phyloP scores from a whole-genome alignment of 2,329 filamentous ascomycete genomes.

The Knufia petricola region DNA sequence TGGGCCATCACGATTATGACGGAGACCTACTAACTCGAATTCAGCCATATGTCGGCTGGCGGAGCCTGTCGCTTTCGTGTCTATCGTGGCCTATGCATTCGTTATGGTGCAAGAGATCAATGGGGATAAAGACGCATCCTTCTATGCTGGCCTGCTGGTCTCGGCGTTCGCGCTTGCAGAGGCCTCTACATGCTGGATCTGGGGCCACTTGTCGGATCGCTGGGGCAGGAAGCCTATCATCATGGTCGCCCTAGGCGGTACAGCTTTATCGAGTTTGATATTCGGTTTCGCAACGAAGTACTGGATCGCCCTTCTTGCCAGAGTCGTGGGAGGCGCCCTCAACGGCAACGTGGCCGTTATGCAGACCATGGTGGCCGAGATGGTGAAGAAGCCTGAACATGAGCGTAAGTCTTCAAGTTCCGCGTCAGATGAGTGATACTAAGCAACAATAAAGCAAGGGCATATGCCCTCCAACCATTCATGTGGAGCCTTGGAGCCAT shows the following conservation, averaged over 20 bases:
- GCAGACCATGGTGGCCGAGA: constrained; percentile 64
- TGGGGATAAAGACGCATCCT: constrained; percentile 25
- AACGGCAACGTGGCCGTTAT: constrained; percentile 68
- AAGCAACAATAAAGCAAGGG: constrained; percentile 10
- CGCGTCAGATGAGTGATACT: neutral
- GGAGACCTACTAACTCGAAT: too few species aligned
- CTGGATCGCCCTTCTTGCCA: constrained; percentile 36
- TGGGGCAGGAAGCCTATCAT: constrained; percentile 31
- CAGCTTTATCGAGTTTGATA: constrained; percentile 34
- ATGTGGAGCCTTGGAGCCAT: constrained; percentile 20
- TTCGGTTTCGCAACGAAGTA: constrained; percentile 35
- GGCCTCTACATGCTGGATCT: constrained; percentile 35
- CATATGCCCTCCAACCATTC: constrained; percentile 19
- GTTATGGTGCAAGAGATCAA: constrained; percentile 35
- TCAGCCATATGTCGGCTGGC: constrained; percentile 39
- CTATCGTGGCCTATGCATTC: constrained; percentile 37
- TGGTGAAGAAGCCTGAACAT: constrained; percentile 50
- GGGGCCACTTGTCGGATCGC: constrained; percentile 35
- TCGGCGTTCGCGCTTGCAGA: constrained; percentile 38
- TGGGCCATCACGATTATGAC: too few species aligned
- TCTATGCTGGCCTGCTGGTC: constrained; percentile 26
- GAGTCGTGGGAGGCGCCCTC: constrained; percentile 49
- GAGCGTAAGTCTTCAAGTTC: constrained; percentile 26
- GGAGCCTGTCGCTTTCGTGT: constrained; percentile 40
- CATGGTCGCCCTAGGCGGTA: constrained; percentile 29